A percentile compares a stretch with the other conserved stretches of the same genome.
Conservation (phyloP, 2,329 filamentous ascomycete species). For the Knufia fluminis region DNA sequence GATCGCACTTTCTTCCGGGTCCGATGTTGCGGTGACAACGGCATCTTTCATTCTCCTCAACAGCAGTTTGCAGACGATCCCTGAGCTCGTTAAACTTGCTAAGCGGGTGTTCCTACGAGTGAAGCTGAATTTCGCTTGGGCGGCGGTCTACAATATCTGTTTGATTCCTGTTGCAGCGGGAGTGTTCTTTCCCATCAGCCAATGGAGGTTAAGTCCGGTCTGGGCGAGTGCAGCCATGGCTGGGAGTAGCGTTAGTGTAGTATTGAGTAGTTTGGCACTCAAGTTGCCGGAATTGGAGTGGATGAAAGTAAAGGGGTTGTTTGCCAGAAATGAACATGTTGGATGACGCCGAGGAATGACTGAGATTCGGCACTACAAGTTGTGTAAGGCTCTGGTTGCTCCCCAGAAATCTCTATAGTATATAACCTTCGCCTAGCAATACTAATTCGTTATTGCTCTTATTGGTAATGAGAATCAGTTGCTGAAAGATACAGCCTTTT, state of each 20-base stretch:
- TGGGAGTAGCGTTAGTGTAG: constrained; percentile 79
- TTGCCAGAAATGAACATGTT: constrained; percentile 1
- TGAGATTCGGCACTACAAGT: too few relatives aligned
- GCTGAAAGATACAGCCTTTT: too few relatives aligned
- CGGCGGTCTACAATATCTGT: constrained; percentile 68
- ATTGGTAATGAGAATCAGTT: too few relatives aligned
- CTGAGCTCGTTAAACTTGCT: constrained; percentile 67
- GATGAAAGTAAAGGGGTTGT: constrained; percentile 1
- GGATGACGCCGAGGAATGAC: too few relatives aligned
- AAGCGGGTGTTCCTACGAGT: constrained; percentile 66
- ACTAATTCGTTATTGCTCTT: too few relatives aligned
- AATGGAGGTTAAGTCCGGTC: constrained; percentile 40
- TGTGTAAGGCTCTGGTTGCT: too few relatives aligned
- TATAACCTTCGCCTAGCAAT: too few relatives aligned
- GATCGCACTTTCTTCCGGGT: constrained; percentile 65
- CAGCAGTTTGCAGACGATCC: constrained; percentile 58
- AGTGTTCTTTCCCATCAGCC: constrained; percentile 55
- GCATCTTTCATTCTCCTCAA: constrained; percentile 74
- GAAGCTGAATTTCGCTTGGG: constrained; percentile 79
- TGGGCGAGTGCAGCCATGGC: constrained; percentile 94
- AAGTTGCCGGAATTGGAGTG: constrained; percentile 30
- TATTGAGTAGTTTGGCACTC: constrained; percentile 69
- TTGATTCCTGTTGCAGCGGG: constrained; percentile 75
- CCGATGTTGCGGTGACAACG: constrained; percentile 72
- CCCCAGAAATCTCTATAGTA: too few relatives aligned